Evolutionary conservation across 371 early-diverging fungal genomes (phyloP), one percentile per base, ranked within the genome.

Genomic region (Mortierella sp.): DNA sequence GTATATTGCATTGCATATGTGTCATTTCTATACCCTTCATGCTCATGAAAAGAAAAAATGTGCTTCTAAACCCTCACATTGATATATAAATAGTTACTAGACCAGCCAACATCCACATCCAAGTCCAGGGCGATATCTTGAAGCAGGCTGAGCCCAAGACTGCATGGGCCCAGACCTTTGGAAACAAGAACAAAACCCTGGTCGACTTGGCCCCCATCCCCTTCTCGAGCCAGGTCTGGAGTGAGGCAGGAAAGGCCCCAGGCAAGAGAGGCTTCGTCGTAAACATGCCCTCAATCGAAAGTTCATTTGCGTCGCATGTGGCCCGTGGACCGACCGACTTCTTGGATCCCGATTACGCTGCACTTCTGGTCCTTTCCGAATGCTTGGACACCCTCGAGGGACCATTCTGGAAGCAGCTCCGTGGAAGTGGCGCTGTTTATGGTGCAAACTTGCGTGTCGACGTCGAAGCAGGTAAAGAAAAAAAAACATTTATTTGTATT

Each of bases 401-500:
- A 15, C 81, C 86, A 12, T 88, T 90, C 63, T 89, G 89, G 89
- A 87, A 87, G 64, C 65, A 84, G 48, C 86, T 90, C 47, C 90
- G 90, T 53, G 90, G 90, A 24, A 84, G 85, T 53, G 90, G 90
- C 2, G 73, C 89, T 15, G 90, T 89, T 4, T 90, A 90, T 65
- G 83, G 87, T 14, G 84, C 84, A 51, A 80, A 64, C 52, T 65
- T 90, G 55, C 73, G 69, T 30, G 78, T 82, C 17, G 81, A 83
- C 56, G 69, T 84, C 11, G 87, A 89, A 48, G 47, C 83, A 30
- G 80, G 72, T 51, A 43, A 55, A 30, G n/a, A n/a, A n/a, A n/a
- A n/a, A n/a, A n/a, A n/a, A n/a, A n/a, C n/a, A n/a, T n/a, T n/a
- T n/a, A n/a, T n/a, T n/a, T n/a, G n/a, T n/a, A n/a, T n/a, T n/a